These are phyloP conservation scores for Carex myosuroides DNA, from an alignment of 176 grass and related monocot genomes.

Conservation along the genomic window DNA sequence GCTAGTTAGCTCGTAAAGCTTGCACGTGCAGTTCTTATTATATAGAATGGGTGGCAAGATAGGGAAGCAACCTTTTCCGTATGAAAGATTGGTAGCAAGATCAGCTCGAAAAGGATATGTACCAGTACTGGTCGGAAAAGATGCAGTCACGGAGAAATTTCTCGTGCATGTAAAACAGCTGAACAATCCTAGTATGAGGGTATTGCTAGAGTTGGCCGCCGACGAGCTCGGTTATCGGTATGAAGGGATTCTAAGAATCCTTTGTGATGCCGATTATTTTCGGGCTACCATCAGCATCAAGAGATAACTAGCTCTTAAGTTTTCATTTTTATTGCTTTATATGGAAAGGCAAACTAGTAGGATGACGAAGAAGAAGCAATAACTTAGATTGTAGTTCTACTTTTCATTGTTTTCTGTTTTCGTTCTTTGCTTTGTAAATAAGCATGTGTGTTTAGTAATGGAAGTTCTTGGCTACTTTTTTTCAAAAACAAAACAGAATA, in stretches of 20 bases:
- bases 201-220: slow-evolving; percentile 43
- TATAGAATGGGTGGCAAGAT: slow-evolving; percentile 3
- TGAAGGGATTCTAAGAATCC: slow-evolving; percentile 37
- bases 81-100: slow-evolving; percentile 22
- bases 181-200: slow-evolving; percentile 26
- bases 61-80: not conserved
- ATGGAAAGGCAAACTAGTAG: not conserved
- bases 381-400: not conserved
- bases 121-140: slow-evolving; percentile 35
- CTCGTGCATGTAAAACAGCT: slow-evolving; percentile 35
- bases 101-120: slow-evolving; percentile 37
- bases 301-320: not conserved
- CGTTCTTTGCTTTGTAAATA: not conserved
- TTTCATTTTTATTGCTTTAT: not conserved
- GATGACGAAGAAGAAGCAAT: not conserved
- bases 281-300: slow-evolving; percentile 10
- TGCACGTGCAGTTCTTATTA: not conserved
- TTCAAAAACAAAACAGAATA: not conserved
- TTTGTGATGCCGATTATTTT: slow-evolving; percentile 34
- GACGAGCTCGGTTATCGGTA: slow-evolving; percentile 42
- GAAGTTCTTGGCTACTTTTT: not conserved
- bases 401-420: not conserved
- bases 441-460: not conserved
- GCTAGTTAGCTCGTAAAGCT: not conserved
- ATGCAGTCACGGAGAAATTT: slow-evolving; percentile 22